These are phyloP conservation scores for Drosera capensis DNA, from an alignment of 148 eudicot genomes.

Conservation along the genomic window DNA sequence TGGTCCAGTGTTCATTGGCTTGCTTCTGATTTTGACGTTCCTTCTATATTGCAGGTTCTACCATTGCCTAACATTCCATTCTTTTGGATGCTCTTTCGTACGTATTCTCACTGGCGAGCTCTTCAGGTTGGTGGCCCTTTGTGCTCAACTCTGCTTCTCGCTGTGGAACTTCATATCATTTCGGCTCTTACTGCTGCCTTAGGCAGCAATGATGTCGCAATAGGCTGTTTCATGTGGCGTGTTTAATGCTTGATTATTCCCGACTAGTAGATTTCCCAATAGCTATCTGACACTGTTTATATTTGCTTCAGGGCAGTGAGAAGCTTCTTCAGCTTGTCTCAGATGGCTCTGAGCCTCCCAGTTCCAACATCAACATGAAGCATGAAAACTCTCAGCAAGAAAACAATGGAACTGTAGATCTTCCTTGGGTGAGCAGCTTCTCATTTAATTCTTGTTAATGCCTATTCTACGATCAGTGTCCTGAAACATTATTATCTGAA, in stretches of 20 bases:
- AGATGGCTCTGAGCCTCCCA: conserved; percentile 24
- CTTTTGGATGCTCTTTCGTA: conserved; percentile 87
- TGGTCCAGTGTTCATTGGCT: background rate
- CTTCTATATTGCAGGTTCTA: conserved; percentile 39
- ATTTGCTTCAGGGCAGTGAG: conserved; percentile 69
- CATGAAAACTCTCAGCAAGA: conserved; percentile 11
- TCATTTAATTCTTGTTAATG: background rate
- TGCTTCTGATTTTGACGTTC: conserved; percentile 4
- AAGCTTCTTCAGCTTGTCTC: conserved; percentile 73
- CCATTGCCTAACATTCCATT: conserved; percentile 97
- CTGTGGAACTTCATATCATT: background rate
- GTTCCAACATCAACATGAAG: conserved; percentile 3
- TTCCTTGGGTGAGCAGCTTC: conserved; percentile 40
- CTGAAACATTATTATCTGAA: background rate
- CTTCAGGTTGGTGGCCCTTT: conserved; percentile 73
- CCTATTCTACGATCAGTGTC: too few relatives aligned
- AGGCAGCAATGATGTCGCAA: background rate
- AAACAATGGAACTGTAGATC: conserved; percentile 9
- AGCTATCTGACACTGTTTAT: background rate
- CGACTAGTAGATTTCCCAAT: background rate
- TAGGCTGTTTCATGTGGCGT: background rate
- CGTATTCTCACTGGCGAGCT: conserved; percentile 97
- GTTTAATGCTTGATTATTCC: background rate
- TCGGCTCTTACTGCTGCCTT: background rate
- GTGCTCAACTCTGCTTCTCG: background rate